Conservation (phyloP, 768 basidiomycete species). For the Boletus subparvulus region DNA sequence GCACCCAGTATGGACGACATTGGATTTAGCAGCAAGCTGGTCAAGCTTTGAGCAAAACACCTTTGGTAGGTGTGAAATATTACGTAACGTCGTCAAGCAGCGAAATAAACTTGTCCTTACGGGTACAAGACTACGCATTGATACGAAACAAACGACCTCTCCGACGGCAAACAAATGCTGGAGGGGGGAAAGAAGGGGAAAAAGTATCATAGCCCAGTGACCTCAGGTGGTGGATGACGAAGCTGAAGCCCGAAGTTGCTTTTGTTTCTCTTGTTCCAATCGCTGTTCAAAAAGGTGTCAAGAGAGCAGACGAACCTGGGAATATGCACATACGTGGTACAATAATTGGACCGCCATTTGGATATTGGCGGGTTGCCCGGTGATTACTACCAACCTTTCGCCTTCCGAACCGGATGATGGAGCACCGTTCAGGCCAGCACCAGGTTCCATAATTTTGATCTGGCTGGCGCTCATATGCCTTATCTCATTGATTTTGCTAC, state of each 20-base stretch:
- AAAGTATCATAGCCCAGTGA: neutral
- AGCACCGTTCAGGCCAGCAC: conserved; percentile 72
- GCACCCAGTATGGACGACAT: conserved; percentile 70
- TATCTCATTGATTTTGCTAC: conserved; percentile 98
- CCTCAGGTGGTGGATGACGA: conserved; percentile 32
- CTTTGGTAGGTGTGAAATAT: conserved; percentile 1
- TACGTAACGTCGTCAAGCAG: conserved; percentile 22
- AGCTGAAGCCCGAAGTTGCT: conserved; percentile 53
- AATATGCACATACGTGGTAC: conserved; percentile 62
- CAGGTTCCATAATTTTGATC: conserved; percentile 99
- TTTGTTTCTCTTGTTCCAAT: conserved; percentile 87
- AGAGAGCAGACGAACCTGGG: conserved; percentile 1
- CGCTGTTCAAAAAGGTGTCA: conserved; percentile 46
- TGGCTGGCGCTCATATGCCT: conserved; percentile 92
- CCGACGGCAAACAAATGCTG: neutral
- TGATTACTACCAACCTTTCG: conserved; percentile 93
- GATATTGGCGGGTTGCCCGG: conserved; percentile 91
- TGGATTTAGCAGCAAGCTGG: neutral
- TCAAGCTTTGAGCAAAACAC: neutral
- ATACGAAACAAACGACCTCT: conserved; percentile 5
- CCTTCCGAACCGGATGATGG: conserved; percentile 77
- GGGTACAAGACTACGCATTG: conserved; percentile 12
- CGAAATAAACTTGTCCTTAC: neutral
- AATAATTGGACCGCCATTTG: conserved; percentile 94
- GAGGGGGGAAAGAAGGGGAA: neutral